Conservation (phyloP, 805 yeast genomes). For the Zygotorulaspora chibaensis region DNA sequence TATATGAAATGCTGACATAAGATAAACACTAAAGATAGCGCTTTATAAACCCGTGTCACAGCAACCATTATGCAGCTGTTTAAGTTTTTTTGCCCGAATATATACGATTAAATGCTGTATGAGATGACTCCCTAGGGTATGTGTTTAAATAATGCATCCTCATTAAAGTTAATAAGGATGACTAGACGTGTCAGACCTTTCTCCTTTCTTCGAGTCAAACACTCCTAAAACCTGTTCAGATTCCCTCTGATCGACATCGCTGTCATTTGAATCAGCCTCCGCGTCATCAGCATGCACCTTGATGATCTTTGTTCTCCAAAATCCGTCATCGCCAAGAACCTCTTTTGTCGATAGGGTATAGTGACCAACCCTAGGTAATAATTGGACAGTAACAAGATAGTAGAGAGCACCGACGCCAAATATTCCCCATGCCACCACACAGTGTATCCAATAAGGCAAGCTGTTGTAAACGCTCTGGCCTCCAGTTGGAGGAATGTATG, state of each 20-base stretch:
- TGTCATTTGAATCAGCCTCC: conserved; percentile 6
- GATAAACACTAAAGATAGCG: too few species aligned
- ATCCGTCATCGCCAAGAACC: conserved; percentile 61
- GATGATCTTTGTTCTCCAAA: conserved; percentile 60
- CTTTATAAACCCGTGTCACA: too few species aligned
- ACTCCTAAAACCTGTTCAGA: neutral
- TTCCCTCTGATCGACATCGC: conserved; percentile 2
- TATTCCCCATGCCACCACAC: conserved; percentile 78
- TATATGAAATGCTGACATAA: too few species aligned
- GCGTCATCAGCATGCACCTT: conserved; percentile 18
- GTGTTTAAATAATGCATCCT: too few species aligned
- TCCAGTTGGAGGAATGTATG: conserved; percentile 67
- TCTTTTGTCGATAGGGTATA: conserved; percentile 51
- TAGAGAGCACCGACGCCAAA: conserved; percentile 61
- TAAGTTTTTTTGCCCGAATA: too few species aligned
- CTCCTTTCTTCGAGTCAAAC: neutral
- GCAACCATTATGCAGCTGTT: too few species aligned
- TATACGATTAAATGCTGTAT: too few species aligned
- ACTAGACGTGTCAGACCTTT: neutral
- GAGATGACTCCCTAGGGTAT: too few species aligned
- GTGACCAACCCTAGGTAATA: conserved; percentile 52
- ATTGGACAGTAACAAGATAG: conserved; percentile 59
- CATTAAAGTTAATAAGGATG: neutral
- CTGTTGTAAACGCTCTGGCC: conserved; percentile 65
- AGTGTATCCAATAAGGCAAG: conserved; percentile 73